Base-by-base conservation (phyloP, 2,329 filamentous ascomycete genomes). In the Emmonsia crescens region DNA sequence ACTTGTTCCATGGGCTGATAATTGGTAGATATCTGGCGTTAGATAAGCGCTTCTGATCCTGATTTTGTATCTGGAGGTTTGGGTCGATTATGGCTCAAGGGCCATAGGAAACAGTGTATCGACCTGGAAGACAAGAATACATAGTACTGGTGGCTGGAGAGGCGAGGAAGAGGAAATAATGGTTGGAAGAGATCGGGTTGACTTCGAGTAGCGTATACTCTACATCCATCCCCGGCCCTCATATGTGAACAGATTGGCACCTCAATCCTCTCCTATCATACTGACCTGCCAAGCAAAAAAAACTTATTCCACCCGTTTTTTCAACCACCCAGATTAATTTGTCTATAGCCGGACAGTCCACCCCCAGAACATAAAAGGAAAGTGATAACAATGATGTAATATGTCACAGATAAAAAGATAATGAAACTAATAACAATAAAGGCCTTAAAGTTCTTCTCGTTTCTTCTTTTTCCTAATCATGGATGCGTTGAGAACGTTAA, bases 401-500 rank as follows among this genome's bases (percentile, higher is more conserved):
- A 33, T 38, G 31, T 24, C 5, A 33, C 12, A 31, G 31, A 44
- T 38, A 57, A 8, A 24, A 14, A 27, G 3, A 24, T 16, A 44
- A 57, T 29, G 29, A 44, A 6, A 57, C 44, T 24, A 31, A 4
- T 1, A 57, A 57, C n/a, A 46, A 44, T 16, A 10, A 44, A 29
- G 46, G 29, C 38, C 4, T 31, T 57, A 57, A 29, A 21, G 46
- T 19, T 46, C 40, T n/a, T 46, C 55, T 44, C 3, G 3, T 31
- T 76, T 77, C 63, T 76, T 76, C 64, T 75, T 77, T 64, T 77
- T 77, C 55, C 74, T 66, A 44, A 77, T 68, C 62, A 76, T 62
- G 42, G 65, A 72, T 14, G 71, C 70, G 62, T 71, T 71, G n/a
- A 77, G 70, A 52, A 76, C 66, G 66, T 76, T 77, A 54, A 76